A percentile compares a stretch with the other conserved stretches of the same genome.
Evolutionary conservation across 108 stramenopile species (phyloP).

Genomic region (Aurantiochytrium sp.): DNA sequence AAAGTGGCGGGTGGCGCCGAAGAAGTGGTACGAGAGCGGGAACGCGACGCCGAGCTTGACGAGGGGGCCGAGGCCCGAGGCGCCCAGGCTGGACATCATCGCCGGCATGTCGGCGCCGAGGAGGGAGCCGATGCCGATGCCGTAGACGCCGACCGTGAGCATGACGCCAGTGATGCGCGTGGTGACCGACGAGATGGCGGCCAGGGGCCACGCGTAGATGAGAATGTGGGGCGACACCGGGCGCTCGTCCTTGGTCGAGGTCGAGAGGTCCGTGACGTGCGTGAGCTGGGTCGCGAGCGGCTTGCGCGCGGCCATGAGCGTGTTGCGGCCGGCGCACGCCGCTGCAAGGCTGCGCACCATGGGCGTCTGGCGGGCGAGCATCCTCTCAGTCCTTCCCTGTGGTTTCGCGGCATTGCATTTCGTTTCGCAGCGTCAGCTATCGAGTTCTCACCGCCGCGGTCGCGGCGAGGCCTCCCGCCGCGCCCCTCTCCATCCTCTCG

Average conservation of each 20-base stretch:
- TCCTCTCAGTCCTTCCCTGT: neutral
- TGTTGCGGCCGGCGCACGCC: neutral
- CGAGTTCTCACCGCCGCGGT: too few relatives aligned
- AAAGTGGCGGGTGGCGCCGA: conserved; percentile 75
- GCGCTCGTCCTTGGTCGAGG: conserved; percentile 68
- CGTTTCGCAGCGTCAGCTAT: too few relatives aligned
- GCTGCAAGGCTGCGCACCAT: neutral
- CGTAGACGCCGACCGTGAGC: conserved; percentile 68
- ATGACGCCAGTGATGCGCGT: conserved; percentile 84
- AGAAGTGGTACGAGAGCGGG: conserved; percentile 82
- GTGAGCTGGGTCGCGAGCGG: neutral
- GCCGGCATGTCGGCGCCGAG: conserved; percentile 68
- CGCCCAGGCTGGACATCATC: conserved; percentile 71
- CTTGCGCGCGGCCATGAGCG: neutral
- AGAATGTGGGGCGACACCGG: conserved; percentile 90
- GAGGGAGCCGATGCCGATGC: conserved; percentile 67
- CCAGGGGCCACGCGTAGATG: conserved; percentile 84
- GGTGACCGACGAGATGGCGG: conserved; percentile 77
- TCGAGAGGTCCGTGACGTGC: conserved; percentile 22
- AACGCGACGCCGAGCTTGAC: conserved; percentile 82
- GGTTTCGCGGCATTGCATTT: too few relatives aligned
- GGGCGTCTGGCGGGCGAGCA: neutral
- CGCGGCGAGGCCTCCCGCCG: too few relatives aligned
- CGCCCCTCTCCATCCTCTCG: too few relatives aligned
- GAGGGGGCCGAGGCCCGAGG: conserved; percentile 53